Evolutionary conservation across 2,329 filamentous ascomycete species (phyloP).

Genomic region (Cladosporium sp.): DNA sequence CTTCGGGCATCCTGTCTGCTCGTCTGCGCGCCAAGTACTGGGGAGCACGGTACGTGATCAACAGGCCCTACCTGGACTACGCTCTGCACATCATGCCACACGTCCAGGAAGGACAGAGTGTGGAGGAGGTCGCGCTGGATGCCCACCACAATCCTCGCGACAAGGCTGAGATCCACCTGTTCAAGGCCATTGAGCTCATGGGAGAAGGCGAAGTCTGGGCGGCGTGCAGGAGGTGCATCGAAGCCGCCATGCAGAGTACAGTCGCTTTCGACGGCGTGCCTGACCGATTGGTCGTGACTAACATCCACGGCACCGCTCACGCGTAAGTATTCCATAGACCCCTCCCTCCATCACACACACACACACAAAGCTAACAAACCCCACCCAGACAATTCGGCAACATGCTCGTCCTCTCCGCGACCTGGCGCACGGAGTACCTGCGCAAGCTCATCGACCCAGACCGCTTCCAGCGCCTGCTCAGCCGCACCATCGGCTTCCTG

Average conservation of each 20-base stretch:
- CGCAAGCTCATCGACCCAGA: slow-evolving; percentile 45
- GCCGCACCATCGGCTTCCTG: slow-evolving; percentile 72
- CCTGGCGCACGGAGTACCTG: slow-evolving; percentile 50
- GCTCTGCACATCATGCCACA: slow-evolving; percentile 47
- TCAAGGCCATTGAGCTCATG: slow-evolving; percentile 30
- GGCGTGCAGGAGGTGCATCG: slow-evolving; percentile 49
- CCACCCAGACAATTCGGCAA: slow-evolving; percentile 93
- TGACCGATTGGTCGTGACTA: slow-evolving; percentile 74
- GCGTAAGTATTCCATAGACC: slow-evolving; percentile 59
- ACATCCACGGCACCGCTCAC: slow-evolving; percentile 90
- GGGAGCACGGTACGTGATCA: slow-evolving; percentile 83
- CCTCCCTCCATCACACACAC: not conserved
- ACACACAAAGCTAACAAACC: slow-evolving; percentile 20
- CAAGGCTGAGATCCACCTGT: slow-evolving; percentile 29
- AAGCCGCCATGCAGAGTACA: slow-evolving; percentile 77
- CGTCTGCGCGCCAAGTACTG: slow-evolving; percentile 90
- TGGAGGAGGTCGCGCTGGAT: slow-evolving; percentile 26
- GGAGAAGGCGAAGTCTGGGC: slow-evolving; percentile 23
- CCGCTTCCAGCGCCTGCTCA: slow-evolving; percentile 55
- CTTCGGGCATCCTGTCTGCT: slow-evolving; percentile 70
- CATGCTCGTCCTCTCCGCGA: slow-evolving; percentile 80
- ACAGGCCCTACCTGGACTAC: slow-evolving; percentile 67
- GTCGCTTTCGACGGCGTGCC: slow-evolving; percentile 70
- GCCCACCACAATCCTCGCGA: slow-evolving; percentile 25
- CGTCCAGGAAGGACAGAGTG: slow-evolving; percentile 16